These are phyloP conservation scores for Labyrinthula sp. DNA, from an alignment of 352 stramenopile genomes.

Conservation along the genomic window DNA sequence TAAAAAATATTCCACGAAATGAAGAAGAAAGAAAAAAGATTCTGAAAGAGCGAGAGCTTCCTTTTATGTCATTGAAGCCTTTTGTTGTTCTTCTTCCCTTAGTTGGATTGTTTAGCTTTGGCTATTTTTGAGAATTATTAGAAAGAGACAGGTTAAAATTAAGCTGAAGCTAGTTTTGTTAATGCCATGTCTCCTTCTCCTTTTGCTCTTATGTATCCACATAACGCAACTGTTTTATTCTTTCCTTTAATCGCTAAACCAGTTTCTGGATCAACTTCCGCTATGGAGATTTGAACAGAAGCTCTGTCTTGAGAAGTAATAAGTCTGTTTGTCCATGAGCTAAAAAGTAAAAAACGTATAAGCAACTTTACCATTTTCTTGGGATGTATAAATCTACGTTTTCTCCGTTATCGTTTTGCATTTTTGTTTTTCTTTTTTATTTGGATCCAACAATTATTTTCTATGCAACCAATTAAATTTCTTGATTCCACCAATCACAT, in stretches of 20 bases:
- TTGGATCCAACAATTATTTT: too few species aligned
- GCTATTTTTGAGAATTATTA: not conserved
- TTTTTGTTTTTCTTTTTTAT: too few species aligned
- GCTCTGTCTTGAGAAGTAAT: slow-evolving; percentile 88
- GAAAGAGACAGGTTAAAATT: not conserved
- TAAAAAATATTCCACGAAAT: slow-evolving; percentile 5
- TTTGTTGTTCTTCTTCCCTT: not conserved
- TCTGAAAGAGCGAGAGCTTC: slow-evolving; percentile 5
- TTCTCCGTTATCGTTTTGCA: slow-evolving; percentile 89
- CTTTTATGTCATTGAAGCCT: not conserved
- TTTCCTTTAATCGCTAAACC: slow-evolving; percentile 78
- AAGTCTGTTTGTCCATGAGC: slow-evolving; percentile 93
- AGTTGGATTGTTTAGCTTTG: too few species aligned
- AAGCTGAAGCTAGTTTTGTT: slow-evolving; percentile 30
- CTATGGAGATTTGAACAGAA: slow-evolving; percentile 91
- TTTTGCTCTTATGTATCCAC: slow-evolving; percentile 87
- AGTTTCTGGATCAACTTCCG: slow-evolving; percentile 78
- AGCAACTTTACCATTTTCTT: slow-evolving; percentile 68
- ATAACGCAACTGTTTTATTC: slow-evolving; percentile 72
- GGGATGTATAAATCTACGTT: slow-evolving; percentile 95
- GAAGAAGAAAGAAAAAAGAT: not conserved
- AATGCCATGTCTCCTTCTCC: slow-evolving; percentile 76
- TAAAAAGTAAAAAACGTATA: slow-evolving; percentile 25
- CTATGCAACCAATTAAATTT: too few species aligned
- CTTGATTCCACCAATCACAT: too few species aligned